Evolutionary conservation across 2,329 filamentous ascomycete genomes (phyloP).

Genomic region (Chaetomiaceae sp.): DNA sequence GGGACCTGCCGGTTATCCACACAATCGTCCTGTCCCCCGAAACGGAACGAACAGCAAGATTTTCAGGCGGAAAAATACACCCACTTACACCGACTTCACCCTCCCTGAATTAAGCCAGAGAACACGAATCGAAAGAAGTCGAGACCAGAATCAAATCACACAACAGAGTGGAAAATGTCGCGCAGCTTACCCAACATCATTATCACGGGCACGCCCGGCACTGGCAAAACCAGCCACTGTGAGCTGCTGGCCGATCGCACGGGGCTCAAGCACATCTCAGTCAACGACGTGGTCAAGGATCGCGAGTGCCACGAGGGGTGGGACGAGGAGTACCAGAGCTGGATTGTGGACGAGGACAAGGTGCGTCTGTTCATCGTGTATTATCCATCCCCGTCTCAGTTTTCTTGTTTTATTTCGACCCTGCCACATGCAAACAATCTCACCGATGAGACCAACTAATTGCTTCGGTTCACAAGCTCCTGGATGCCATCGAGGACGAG

Average conservation of each 20-base stretch:
- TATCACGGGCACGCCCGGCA: slow-evolving; percentile 89
- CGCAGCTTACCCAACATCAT: slow-evolving; percentile 76
- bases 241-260: slow-evolving; percentile 71
- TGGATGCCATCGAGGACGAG: slow-evolving; percentile 84
- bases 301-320: slow-evolving; percentile 80
- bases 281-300: slow-evolving; percentile 91
- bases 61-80: too few species aligned
- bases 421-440: not conserved
- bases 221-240: slow-evolving; percentile 91
- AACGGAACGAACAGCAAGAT: not conserved
- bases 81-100: too few species aligned
- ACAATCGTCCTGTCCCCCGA: not conserved
- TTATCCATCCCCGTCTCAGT: not conserved
- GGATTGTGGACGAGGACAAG: slow-evolving; percentile 96
- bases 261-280: slow-evolving; percentile 72
- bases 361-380: slow-evolving; percentile 40
- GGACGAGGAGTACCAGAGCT: slow-evolving; percentile 78
- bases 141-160: not conserved
- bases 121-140: not conserved
- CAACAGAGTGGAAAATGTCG: slow-evolving; percentile 27
- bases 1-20: slow-evolving; percentile 4
- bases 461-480: slow-evolving; percentile 58
- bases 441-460: slow-evolving; percentile 11
- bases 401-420: not conserved
- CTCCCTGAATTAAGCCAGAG: too few species aligned